Conservation (phyloP, 192 early-diverging fungal genomes). For the Umbelopsis vinacea region DNA sequence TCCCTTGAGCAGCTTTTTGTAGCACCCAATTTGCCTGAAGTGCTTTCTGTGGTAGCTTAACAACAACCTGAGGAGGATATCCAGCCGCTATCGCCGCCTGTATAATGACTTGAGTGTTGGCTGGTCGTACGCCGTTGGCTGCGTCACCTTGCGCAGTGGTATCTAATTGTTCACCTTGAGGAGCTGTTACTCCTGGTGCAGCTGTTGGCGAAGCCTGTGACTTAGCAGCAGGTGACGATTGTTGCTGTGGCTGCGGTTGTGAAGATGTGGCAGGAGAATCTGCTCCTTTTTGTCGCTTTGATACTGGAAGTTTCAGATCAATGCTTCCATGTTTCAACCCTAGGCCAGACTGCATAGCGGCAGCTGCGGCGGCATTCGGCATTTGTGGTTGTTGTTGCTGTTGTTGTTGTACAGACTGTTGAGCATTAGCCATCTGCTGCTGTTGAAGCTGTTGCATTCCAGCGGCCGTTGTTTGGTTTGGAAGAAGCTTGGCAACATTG, state of each 20-base stretch:
- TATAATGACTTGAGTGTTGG: constrained; percentile 27
- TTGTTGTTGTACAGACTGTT: constrained; percentile 25
- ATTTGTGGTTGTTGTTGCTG: constrained; percentile 29
- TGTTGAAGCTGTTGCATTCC: constrained; percentile 5
- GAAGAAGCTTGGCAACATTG: constrained; percentile 9
- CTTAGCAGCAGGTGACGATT: background rate
- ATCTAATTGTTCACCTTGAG: constrained; percentile 7
- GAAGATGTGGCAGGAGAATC: background rate
- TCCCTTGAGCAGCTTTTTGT: constrained; percentile 26
- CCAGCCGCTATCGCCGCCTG: constrained; percentile 30
- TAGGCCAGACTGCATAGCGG: constrained; percentile 3
- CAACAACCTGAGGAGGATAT: constrained; percentile 32
- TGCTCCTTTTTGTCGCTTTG: constrained; percentile 30
- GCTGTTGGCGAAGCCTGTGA: background rate
- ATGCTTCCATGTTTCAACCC: constrained; percentile 36
- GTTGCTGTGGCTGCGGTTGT: background rate
- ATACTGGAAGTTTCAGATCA: constrained; percentile 37
- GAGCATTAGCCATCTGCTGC: background rate
- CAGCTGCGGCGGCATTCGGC: constrained; percentile 13
- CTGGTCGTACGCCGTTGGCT: constrained; percentile 18
- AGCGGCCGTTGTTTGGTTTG: constrained; percentile 23
- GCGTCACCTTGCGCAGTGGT: constrained; percentile 21
- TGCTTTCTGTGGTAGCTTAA: constrained; percentile 31
- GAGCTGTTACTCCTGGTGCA: background rate
- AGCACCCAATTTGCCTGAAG: constrained; percentile 38